Base-by-base conservation (phyloP, 768 basidiomycete species). In the Guyanaporus albipodus region DNA sequence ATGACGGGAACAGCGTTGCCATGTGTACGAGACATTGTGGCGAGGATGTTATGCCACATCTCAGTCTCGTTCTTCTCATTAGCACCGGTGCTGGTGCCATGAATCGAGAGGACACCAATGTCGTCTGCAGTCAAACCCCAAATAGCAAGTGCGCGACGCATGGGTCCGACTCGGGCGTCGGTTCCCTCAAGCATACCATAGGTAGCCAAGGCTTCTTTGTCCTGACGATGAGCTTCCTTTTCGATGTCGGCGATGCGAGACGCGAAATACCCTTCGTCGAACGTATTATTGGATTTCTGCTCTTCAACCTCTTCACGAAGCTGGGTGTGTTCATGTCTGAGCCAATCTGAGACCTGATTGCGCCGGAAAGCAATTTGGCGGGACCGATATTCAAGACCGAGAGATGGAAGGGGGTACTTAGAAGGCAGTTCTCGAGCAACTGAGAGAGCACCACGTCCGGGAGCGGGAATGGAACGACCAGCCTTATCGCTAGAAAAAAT, bases 1-100 rank as follows among this genome's bases (percentile, higher is more conserved):
- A 98, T 87, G 60, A 96, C 83, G 5, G 96, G 96, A 38, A 95
- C 85, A n/a, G 94, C 93, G 66, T 98, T 98, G 44, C 96, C 95
- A 31, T 84, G 81, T 7, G 91, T 90, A 52, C 96, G 91, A 32
- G 82, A 81, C 54, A 97, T 84, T 34, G 81, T 79, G n/a, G 78
- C 81, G 70, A 99, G 87, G 63, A 96, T 85, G 49, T 91, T 84
- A 66, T 98, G 93, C 90, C 95, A 98, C 46, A 97, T 93, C 54
- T 83, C 82, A 2, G 91, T 91, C 75, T 99, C 96, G 65, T 99
- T 99, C 73, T 91, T 88, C 75, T 99, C 96, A 57, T 92, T 92
- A 12, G 90, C 90, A 50, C 75, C 79, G 1, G 90, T 92, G 61
- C 90, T 91, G 9, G 90, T 92, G 21, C 90, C 90, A 51, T 92